These are phyloP conservation scores for Halophytophthora polymorphica DNA, from an alignment of 352 stramenopile species.

Conservation along the genomic window DNA sequence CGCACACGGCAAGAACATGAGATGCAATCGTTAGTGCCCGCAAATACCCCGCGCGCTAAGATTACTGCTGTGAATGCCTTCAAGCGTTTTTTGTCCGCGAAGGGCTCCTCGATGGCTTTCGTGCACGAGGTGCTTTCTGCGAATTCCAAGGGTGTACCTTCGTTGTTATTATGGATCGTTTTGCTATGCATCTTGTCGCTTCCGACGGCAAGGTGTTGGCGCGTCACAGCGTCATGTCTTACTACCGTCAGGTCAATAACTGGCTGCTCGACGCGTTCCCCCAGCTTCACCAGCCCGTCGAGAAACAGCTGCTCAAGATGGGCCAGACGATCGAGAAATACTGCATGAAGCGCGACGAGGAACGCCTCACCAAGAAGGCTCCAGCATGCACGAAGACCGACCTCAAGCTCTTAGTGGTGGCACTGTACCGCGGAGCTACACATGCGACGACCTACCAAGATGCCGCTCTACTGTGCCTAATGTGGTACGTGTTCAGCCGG, in stretches of 20 bases:
- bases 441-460: conserved; percentile 24
- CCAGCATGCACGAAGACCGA: conserved; percentile 22
- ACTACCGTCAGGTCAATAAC: conserved; percentile 19
- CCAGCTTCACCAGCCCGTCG: conserved; percentile 1
- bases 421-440: conserved; percentile 21
- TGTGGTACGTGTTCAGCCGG: conserved; percentile 33
- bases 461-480: conserved; percentile 19
- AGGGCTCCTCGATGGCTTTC: too few species aligned
- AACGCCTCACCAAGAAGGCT: conserved; percentile 16
- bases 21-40: too few species aligned
- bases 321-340: conserved; percentile 11
- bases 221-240: conserved; percentile 13
- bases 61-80: too few species aligned
- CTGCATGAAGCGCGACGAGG: conserved; percentile 12
- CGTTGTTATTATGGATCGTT: conserved; percentile 10
- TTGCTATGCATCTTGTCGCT: conserved; percentile 10
- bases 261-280: conserved; percentile 15
- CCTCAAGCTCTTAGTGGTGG: conserved; percentile 13
- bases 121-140: too few species aligned
- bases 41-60: too few species aligned
- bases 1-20: too few species aligned
- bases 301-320: conserved; percentile 15
- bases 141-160: too few species aligned
- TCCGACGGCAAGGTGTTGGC: conserved; percentile 2
- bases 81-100: too few species aligned